These are phyloP conservation scores for Diplodia corticola DNA, from an alignment of 2,329 filamentous ascomycete genomes.

Conservation along the genomic window DNA sequence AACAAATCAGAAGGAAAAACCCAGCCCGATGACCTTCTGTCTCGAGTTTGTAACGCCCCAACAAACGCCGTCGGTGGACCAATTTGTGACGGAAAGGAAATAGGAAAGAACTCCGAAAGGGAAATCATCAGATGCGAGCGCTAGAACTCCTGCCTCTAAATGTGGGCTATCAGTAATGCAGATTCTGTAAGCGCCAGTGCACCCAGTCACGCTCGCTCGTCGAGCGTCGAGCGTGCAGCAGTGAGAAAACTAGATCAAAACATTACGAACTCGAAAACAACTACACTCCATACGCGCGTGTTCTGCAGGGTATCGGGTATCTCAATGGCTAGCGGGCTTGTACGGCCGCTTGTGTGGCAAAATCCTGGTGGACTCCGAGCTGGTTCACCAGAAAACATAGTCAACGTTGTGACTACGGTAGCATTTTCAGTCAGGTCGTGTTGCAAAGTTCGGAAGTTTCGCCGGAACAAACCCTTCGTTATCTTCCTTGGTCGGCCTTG, in stretches of 20 bases:
- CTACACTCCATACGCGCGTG: constrained; percentile 1
- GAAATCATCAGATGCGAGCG: neutral
- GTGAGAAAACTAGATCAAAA: neutral
- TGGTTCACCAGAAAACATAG: constrained; percentile 8
- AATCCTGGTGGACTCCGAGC: constrained; percentile 6
- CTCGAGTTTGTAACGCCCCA: neutral
- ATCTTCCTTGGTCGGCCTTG: constrained; percentile 18
- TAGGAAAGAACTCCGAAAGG: neutral
- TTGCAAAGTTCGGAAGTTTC: constrained; percentile 36
- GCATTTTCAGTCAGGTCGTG: constrained; percentile 27
- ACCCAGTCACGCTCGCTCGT: neutral
- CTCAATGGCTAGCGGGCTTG: neutral
- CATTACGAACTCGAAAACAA: constrained; percentile 9
- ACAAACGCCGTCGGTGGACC: neutral
- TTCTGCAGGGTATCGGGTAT: constrained; percentile 16
- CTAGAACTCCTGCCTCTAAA: neutral
- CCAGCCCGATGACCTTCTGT: neutral
- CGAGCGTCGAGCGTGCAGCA: neutral
- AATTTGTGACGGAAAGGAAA: neutral
- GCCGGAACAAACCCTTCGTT: constrained; percentile 38
- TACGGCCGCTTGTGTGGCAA: neutral
- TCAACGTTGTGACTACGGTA: constrained; percentile 13
- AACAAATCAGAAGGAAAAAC: neutral
- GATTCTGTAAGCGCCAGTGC: neutral
- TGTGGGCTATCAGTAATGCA: neutral